These are phyloP conservation scores for Bretschneidera sinensis DNA, from an alignment of 345 rosid genomes.

Conservation along the genomic window DNA sequence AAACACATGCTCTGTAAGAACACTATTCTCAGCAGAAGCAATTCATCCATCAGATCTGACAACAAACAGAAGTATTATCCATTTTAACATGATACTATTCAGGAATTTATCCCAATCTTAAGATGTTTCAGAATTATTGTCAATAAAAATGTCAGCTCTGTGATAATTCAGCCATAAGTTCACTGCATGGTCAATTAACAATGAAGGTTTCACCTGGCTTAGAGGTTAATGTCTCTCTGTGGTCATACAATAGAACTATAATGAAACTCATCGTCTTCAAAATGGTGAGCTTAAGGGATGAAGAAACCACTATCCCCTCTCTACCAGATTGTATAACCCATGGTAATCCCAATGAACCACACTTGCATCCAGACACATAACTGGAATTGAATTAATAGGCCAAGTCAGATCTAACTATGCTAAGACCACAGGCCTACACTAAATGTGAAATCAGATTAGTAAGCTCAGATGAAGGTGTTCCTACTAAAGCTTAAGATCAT, in stretches of 20 bases:
- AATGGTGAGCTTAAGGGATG: background rate
- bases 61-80: background rate
- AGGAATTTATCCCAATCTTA: background rate
- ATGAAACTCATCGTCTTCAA: background rate
- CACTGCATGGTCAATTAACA: too few relatives aligned
- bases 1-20: background rate
- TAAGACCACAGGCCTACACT: too few relatives aligned
- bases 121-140: background rate
- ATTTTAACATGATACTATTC: background rate
- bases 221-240: too few relatives aligned
- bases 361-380: too few relatives aligned
- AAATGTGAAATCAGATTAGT: too few relatives aligned
- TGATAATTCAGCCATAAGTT: too few relatives aligned
- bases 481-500: too few relatives aligned
- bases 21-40: background rate
- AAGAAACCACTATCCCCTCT: too few relatives aligned
- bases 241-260: too few relatives aligned
- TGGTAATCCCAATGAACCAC: background rate
- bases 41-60: background rate
- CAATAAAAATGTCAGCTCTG: background rate
- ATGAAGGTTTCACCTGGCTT: background rate
- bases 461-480: too few relatives aligned
- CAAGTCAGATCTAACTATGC: background rate
- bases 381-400: too few relatives aligned
- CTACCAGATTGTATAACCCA: too few relatives aligned